Evolutionary conservation across 129 eudicot genomes (phyloP), one percentile per base, ranked within the genome.

Genomic region (Artemisia tridentata): DNA sequence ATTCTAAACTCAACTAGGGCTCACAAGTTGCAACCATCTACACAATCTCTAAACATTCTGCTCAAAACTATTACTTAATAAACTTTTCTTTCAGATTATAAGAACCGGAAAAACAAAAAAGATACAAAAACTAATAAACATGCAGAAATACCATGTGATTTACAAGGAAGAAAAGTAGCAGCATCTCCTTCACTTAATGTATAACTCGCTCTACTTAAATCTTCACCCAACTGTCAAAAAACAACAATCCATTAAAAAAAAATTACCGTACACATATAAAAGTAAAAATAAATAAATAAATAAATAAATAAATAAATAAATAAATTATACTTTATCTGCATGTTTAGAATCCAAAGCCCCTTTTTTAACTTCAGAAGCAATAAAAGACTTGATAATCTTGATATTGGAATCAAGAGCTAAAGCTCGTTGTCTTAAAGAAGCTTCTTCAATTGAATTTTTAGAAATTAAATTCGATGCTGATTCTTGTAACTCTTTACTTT

Each of bases 161-260:
- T 92, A 79, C 91, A 84, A 3, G 98, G 98, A 67, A 92, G 96
- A 81, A 88, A 92, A 11, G 91, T 81, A 10, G 98, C 96, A 5
- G 98, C 96, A 83, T 92, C 96, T 77, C 98, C 96, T 79, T 92
- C 96, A 56, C 81, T 84, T 79, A 92, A 63, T 3, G 85, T 72
- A 77, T 82, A 84, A 43, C 77, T 89, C 12, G 89, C 98, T 80
- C 85, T 83, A 65, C 78, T 70, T 47, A 92, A 52, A 72, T 92
- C 96, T 60, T 89, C 98, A 63, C 76, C 82, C 86, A 88, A 56
- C 96, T 91, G 46, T 29, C 57, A 72, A 66, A 51, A 49, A 3
- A 29, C 69, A 59, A 48, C 31, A 13, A 45, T 47, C 50, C 1
- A 15, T 41, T 7, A 16, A 47, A 46, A 51, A 11, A 14, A 51